Base-by-base conservation (phyloP, 768 basidiomycete genomes). In the Hygrophorus russula region DNA sequence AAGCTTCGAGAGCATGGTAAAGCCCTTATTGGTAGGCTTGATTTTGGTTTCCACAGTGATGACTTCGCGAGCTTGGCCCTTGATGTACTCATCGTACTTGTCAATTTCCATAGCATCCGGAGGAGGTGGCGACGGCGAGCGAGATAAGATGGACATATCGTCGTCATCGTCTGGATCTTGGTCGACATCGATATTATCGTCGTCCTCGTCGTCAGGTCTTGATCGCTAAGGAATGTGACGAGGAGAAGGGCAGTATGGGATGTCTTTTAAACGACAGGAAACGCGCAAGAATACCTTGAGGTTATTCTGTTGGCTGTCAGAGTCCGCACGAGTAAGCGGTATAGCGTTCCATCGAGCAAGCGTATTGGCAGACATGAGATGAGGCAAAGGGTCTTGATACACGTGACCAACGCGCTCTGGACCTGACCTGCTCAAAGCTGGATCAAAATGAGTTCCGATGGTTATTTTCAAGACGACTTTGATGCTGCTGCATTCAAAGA, bases 11-110 rank as follows among this genome's bases (percentile, higher is more conserved):
- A 91, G 74, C 67, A 91, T 71, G 6, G 74, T 67, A 56, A 88
- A 89, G 10, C 88, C 88, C 53, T 80, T 84, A 61, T 91, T 91
- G 30, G 75, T 71, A 33, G 73, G 68, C 56, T 82, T 82, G 53
- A 91, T 78, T 58, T 71, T 86, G 33, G 85, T 89, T 40, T 90
- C 81, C 43, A 89, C 76, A 6, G 88, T 89, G 48, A 89, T 72
- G 50, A 78, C 68, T 54, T 90, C 87, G 27, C 65, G 72, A 38
- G 66, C 66, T 4, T 66, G 54, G 7, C 69, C 68, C 24, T 58
- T 63, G 40, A 73, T 59, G 56, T 78, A 73, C 55, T 83, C 80
- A 51, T 86, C 82, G 56, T 84, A 83, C 52, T 76, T 77, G 58
- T 68, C 63, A 38, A 51, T 60, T 43, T 30, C 54, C 57, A 49